Percentiles rank a stretch among this genome's conserved stretches.
phyloP scores from a whole-genome alignment of 768 basidiomycete genomes.

The Pleurotus platypus region DNA sequence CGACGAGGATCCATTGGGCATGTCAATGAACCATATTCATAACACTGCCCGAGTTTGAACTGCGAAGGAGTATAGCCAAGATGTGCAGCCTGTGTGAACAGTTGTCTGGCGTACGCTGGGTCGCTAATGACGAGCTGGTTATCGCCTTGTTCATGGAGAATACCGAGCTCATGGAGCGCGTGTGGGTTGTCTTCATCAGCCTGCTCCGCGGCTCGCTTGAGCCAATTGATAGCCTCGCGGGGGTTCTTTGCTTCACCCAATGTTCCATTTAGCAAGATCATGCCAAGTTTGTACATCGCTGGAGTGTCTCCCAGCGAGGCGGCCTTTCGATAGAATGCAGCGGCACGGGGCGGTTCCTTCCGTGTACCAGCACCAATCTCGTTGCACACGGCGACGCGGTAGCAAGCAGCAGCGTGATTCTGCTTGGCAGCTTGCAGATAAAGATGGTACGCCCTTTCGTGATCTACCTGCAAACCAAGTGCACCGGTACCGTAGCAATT shows the following conservation, averaged over 20 bases:
- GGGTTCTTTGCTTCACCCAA: constrained; percentile 82
- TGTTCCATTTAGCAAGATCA: constrained; percentile 85
- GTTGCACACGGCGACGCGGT: constrained; percentile 97
- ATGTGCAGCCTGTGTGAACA: constrained; percentile 89
- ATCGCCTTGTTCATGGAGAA: constrained; percentile 73
- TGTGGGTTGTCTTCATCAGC: constrained; percentile 99
- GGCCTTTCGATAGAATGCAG: constrained; percentile 95
- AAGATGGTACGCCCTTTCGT: constrained; percentile 95
- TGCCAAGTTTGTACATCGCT: constrained; percentile 99
- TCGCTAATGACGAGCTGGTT: constrained; percentile 73
- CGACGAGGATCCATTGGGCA: constrained; percentile 92
- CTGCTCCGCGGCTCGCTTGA: constrained; percentile 92
- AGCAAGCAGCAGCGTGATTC: constrained; percentile 92
- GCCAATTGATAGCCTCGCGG: constrained; percentile 92
- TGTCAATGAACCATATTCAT: constrained; percentile 85
- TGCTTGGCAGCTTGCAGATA: constrained; percentile 97
- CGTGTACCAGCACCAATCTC: constrained; percentile 97
- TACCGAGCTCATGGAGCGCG: constrained; percentile 92
- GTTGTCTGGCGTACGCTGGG: constrained; percentile 74
- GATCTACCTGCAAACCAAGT: constrained; percentile 94
- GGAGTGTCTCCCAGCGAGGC: constrained; percentile 95
- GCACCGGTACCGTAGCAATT: constrained; percentile 96
- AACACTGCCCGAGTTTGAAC: constrained; percentile 93
- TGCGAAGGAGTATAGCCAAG: constrained; percentile 92
- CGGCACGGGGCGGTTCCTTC: constrained; percentile 82